Conservation (phyloP, 192 early-diverging fungal genomes). For the Coemansia sp. region DNA sequence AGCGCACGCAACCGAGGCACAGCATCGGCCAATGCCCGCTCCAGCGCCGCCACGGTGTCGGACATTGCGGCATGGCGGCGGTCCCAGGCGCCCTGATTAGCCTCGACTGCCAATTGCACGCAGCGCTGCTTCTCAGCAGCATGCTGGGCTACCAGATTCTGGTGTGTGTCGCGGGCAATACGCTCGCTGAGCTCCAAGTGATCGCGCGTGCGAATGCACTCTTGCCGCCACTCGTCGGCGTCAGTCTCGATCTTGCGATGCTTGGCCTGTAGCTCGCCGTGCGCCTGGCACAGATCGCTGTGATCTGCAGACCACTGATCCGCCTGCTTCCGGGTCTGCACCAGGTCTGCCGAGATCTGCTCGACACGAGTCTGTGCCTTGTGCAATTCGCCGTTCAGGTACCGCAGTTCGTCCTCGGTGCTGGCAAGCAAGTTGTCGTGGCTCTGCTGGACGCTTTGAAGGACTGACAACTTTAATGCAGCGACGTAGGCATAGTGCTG, state of each 20-base stretch:
- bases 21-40: constrained; percentile 34
- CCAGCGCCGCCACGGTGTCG: constrained; percentile 19
- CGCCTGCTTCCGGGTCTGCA: neutral
- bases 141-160: neutral
- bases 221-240: constrained; percentile 25
- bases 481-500: neutral
- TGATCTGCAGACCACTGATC: neutral
- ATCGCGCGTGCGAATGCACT: constrained; percentile 13
- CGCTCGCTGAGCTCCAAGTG: constrained; percentile 14
- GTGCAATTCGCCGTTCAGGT: constrained; percentile 1
- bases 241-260: constrained; percentile 14
- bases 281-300: neutral
- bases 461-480: neutral
- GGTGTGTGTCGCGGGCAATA: neutral
- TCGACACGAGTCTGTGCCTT: neutral
- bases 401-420: constrained; percentile 1
- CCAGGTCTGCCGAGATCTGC: neutral
- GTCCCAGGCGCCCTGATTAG: constrained; percentile 6
- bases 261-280: neutral
- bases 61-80: constrained; percentile 4
- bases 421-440: neutral
- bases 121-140: neutral
- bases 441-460: neutral
- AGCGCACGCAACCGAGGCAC: constrained; percentile 29
- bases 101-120: constrained; percentile 1